A percentile compares a stretch with the other conserved stretches of the same genome.
These are phyloP conservation scores for Pseudotsuga menziesii DNA, from an alignment of 75 land plant species.

Conservation along the genomic window DNA sequence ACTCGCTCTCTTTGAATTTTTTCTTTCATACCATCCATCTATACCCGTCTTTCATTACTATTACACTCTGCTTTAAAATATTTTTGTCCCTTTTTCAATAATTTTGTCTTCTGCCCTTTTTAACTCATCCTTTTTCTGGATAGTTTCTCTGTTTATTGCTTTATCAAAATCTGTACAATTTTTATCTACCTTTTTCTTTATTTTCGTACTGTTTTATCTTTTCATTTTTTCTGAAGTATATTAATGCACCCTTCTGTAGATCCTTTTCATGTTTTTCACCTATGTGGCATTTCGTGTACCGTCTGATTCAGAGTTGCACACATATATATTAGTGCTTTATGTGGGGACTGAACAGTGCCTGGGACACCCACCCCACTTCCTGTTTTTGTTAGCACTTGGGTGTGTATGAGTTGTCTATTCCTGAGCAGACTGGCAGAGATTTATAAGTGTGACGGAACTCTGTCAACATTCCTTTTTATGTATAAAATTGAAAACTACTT, in stretches of 20 bases:
- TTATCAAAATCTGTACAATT: background rate
- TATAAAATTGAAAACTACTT: background rate
- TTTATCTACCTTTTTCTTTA: background rate
- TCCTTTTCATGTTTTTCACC: background rate
- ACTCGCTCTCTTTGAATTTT: background rate
- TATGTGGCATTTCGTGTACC: background rate
- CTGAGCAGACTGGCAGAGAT: background rate
- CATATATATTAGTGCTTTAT: background rate
- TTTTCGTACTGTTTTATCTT: background rate
- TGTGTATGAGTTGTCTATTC: constrained; percentile 10
- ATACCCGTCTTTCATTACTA: background rate
- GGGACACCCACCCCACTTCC: background rate
- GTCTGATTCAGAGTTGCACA: background rate
- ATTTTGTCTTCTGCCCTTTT: background rate
- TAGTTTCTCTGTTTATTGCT: background rate
- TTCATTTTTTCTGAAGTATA: background rate
- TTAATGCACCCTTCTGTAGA: background rate
- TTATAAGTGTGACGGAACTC: background rate
- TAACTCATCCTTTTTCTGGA: too few relatives aligned
- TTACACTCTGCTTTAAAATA: too few relatives aligned
- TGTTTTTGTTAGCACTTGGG: background rate
- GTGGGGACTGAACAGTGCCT: constrained; percentile 4
- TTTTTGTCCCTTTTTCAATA: background rate
- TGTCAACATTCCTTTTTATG: background rate
- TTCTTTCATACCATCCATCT: background rate